A percentile compares a stretch with the other conserved stretches of the same genome.
These are phyloP conservation scores for Chondrostereum purpureum DNA, from an alignment of 1,284 basidiomycete species.

Conservation along the genomic window DNA sequence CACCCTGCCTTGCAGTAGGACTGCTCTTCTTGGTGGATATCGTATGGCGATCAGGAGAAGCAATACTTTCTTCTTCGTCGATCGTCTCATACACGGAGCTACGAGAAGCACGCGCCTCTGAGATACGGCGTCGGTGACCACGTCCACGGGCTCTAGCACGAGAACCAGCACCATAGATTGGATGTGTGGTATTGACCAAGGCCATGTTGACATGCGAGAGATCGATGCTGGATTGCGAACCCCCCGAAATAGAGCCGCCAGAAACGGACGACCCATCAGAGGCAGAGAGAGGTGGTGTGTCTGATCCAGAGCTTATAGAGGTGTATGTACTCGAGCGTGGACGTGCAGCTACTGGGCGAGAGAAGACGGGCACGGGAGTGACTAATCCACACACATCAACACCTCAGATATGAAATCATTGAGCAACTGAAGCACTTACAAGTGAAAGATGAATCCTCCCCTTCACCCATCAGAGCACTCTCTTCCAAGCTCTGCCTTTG, in stretches of 20 bases:
- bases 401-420: not conserved
- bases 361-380: slow-evolving; percentile 45
- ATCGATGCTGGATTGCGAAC: slow-evolving; percentile 72
- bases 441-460: slow-evolving; percentile 50
- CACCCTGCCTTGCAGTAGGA: slow-evolving; percentile 32
- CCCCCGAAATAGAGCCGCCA: slow-evolving; percentile 63
- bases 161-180: slow-evolving; percentile 25
- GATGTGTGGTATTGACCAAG: slow-evolving; percentile 33
- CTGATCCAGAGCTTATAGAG: slow-evolving; percentile 50
- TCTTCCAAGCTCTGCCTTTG: slow-evolving; percentile 66
- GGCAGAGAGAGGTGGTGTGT: slow-evolving; percentile 63
- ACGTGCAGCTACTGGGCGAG: slow-evolving; percentile 46
- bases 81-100: slow-evolving; percentile 75
- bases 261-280: slow-evolving; percentile 64
- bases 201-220: slow-evolving; percentile 49
- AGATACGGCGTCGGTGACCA: slow-evolving; percentile 64
- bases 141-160: slow-evolving; percentile 50
- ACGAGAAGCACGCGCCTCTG: slow-evolving; percentile 54
- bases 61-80: slow-evolving; percentile 62
- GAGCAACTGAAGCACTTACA: slow-evolving; percentile 33
- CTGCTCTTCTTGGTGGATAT: slow-evolving; percentile 25
- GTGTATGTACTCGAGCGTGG: slow-evolving; percentile 65
- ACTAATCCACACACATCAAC: slow-evolving; percentile 23
- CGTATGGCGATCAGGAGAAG: slow-evolving; percentile 32
- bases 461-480: slow-evolving; percentile 51